Evolutionary conservation across 768 basidiomycete species (phyloP).

Genomic region (Amanita exitialis): DNA sequence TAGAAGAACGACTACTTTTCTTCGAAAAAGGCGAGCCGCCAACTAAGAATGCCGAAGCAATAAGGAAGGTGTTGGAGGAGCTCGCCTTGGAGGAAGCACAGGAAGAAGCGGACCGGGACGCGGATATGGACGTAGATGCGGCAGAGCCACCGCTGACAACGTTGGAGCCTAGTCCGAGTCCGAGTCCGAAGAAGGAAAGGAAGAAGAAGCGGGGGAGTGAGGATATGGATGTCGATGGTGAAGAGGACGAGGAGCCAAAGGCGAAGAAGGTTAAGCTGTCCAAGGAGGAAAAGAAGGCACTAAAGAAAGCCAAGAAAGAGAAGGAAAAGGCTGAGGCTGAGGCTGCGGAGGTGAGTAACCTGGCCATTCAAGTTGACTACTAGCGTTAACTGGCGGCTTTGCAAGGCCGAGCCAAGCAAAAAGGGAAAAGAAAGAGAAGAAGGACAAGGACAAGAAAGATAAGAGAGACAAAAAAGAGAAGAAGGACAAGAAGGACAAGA

Average conservation of each 20-base stretch:
- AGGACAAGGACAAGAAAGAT: constrained; percentile 31
- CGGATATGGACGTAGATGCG: constrained; percentile 37
- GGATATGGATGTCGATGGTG: constrained; percentile 53
- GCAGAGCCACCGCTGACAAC: constrained; percentile 39
- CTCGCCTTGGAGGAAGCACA: constrained; percentile 57
- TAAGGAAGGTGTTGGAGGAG: constrained; percentile 76
- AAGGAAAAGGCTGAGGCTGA: constrained; percentile 42
- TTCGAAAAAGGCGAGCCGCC: constrained; percentile 90
- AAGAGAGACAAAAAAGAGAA: constrained; percentile 28
- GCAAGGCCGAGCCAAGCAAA: constrained; percentile 23
- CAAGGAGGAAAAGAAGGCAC: constrained; percentile 81
- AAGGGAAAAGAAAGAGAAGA: constrained; percentile 31
- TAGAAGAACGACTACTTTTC: constrained; percentile 90
- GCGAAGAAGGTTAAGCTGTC: constrained; percentile 68
- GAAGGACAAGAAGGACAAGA: constrained; percentile 34
- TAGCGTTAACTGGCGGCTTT: neutral
- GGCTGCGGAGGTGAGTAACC: constrained; percentile 21
- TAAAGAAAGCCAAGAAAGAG: constrained; percentile 70
- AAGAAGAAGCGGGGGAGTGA: constrained; percentile 63
- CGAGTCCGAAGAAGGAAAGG: constrained; percentile 48
- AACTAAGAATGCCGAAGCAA: constrained; percentile 86
- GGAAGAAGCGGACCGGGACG: constrained; percentile 28
- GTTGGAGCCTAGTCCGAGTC: constrained; percentile 40
- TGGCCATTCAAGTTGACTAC: neutral
- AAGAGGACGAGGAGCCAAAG: constrained; percentile 36